Percentiles rank a stretch among this genome's conserved stretches.
Evolutionary conservation across 495 filamentous ascomycete genomes (phyloP).

Genomic region (Acidiella bohemica): DNA sequence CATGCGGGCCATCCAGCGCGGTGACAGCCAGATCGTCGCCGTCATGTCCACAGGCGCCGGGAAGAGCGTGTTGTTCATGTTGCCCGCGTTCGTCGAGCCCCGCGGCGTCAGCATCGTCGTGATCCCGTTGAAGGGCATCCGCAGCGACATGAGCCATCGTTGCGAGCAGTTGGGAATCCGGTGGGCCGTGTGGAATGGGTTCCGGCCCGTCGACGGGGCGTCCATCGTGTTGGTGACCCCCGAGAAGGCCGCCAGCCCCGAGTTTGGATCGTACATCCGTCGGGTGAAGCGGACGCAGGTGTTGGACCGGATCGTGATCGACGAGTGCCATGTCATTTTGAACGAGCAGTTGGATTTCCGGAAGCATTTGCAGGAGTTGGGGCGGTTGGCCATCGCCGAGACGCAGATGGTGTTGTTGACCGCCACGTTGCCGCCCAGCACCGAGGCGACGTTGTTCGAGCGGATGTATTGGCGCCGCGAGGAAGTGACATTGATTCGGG

Average conservation of each 20-base stretch:
- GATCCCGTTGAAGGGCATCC: not conserved
- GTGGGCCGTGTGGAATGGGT: not conserved
- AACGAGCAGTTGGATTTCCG: not conserved
- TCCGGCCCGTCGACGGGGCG: not conserved
- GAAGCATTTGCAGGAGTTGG: not conserved
- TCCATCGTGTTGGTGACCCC: constrained; percentile 5
- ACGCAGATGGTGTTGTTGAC: constrained; percentile 3
- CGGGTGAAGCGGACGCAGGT: not conserved
- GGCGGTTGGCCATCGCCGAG: not conserved
- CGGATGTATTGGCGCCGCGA: not conserved
- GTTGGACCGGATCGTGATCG: constrained; percentile 5
- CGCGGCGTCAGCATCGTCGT: constrained; percentile 4
- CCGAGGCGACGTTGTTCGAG: not conserved
- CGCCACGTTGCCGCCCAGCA: constrained; percentile 5
- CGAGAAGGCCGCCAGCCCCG: not conserved
- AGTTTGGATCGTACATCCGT: constrained; percentile 1
- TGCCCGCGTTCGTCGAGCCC: not conserved
- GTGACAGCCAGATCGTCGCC: not conserved
- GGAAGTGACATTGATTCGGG: not conserved
- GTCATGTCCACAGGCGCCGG: constrained; percentile 5
- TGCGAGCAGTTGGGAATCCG: not conserved
- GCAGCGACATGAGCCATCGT: not conserved
- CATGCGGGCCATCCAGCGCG: not conserved
- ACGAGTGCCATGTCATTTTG: not conserved
- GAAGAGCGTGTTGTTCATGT: constrained; percentile 13